A percentile compares a stretch with the other conserved stretches of the same genome.
Evolutionary conservation across 441 rosid genomes (phyloP).

Genomic region (Adansonia grandidieri): DNA sequence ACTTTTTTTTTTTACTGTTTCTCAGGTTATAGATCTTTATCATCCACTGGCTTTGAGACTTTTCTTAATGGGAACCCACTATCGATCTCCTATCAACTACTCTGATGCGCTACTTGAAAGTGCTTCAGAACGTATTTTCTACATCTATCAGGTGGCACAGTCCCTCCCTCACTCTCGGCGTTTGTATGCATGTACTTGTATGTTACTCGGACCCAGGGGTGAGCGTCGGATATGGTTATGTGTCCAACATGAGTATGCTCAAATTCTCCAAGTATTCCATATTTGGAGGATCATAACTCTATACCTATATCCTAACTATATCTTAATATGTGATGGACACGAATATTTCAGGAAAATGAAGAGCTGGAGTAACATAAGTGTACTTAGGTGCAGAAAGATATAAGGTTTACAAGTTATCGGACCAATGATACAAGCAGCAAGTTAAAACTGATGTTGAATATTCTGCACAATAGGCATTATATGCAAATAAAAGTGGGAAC

Average conservation of each 20-base stretch:
- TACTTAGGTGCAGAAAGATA: too few relatives aligned
- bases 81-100: constrained; percentile 89
- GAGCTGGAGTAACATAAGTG: too few relatives aligned
- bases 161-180: neutral
- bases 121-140: constrained; percentile 89
- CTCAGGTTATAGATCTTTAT: constrained; percentile 73
- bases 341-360: too few relatives aligned
- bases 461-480: neutral
- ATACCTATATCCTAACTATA: too few relatives aligned
- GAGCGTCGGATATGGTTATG: too few relatives aligned
- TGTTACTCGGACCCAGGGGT: too few relatives aligned
- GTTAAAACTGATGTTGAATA: neutral
- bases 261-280: too few relatives aligned
- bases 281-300: neutral
- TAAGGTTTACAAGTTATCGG: too few relatives aligned
- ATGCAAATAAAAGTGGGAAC: neutral
- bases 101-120: constrained; percentile 79
- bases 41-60: constrained; percentile 86
- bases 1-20: constrained; percentile 11
- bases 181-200: too few relatives aligned
- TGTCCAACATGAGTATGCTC: too few relatives aligned
- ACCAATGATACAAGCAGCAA: neutral
- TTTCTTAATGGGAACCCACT: constrained; percentile 85
- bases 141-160: constrained; percentile 79
- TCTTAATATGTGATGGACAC: too few relatives aligned